Evolutionary conservation across 2,329 filamentous ascomycete species (phyloP), one percentile per base, ranked within the genome.

Genomic region (Trichoderma brevicompactum): DNA sequence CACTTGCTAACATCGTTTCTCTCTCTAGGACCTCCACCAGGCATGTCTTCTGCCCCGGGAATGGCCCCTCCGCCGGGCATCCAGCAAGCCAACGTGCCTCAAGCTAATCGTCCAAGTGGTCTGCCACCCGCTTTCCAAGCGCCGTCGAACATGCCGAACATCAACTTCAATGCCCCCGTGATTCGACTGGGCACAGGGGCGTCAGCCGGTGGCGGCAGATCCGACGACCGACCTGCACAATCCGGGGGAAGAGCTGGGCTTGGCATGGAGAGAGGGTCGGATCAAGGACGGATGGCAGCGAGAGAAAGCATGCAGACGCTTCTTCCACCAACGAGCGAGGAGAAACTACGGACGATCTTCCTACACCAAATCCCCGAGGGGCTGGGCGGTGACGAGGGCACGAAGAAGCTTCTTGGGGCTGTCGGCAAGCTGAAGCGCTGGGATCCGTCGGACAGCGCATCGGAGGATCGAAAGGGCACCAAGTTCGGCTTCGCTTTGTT

Each of bases 121-220:
- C 88, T 96, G 69, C 92, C 92, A 68, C 82, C 89, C 66, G 92
- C 88, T 78, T 97, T 97, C 79, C 92, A 96, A 81, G 88, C 92
- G 55, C 94, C 94, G 9, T 83, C 91, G 58, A 97, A 95, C 75
- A 92, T 97, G 85, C 93, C 94, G 59, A 96, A 96, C 77, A 97
- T 99, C 82, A 97, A 99, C 81, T 97, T 98, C 82, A 96, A 92
- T 74, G 95, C 95, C 41, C 94, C 94, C 65, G 93, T 98, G 67
- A 98, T 99, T 74, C 91, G 95, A 64, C 85, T 99, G 52, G 95
- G 94, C 48, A 94, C 93, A 12, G 86, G 85, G n/a, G 92, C 92
- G 73, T 82, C 88, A 32, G 75, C 78, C 10, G 73, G 77, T 71
- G 32, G 76, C 23, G 80, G 82, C 17, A 80, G 78, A 54, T 62